Conservation (phyloP, 23 red algal species). For the Agarophyton chilense region DNA sequence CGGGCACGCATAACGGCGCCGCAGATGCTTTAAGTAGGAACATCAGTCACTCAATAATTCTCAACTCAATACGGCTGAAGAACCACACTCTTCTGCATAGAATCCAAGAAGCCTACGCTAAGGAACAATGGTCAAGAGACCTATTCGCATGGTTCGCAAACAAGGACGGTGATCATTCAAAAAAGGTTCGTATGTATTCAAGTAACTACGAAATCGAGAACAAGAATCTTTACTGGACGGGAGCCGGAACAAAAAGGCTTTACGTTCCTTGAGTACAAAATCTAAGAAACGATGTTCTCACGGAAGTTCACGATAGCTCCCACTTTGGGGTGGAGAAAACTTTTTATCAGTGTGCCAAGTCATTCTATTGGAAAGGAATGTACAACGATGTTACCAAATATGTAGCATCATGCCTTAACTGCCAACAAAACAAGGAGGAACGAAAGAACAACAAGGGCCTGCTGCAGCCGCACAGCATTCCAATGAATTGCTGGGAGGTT, state of each 20-base stretch:
- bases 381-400: constrained; percentile 18
- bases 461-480: constrained; percentile 20
- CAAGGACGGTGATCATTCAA: neutral
- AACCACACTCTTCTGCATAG: neutral
- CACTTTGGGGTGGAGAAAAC: constrained; percentile 23
- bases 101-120: neutral
- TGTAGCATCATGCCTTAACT: constrained; percentile 1
- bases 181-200: neutral
- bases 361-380: constrained; percentile 18
- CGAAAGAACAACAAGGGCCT: neutral
- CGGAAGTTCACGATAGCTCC: neutral
- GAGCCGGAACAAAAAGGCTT: neutral
- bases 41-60: neutral
- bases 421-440: constrained; percentile 36
- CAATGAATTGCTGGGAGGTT: constrained; percentile 7
- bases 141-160: neutral
- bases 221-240: neutral
- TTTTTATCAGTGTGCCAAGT: neutral
- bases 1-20: neutral
- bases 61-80: neutral
- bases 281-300: neutral
- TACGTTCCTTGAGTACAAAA: neutral
- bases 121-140: neutral
- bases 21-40: neutral
- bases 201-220: too few species aligned